phyloP scores from a whole-genome alignment of 2,329 filamentous ascomycete species.

The Pyrenochaeta sp. region DNA sequence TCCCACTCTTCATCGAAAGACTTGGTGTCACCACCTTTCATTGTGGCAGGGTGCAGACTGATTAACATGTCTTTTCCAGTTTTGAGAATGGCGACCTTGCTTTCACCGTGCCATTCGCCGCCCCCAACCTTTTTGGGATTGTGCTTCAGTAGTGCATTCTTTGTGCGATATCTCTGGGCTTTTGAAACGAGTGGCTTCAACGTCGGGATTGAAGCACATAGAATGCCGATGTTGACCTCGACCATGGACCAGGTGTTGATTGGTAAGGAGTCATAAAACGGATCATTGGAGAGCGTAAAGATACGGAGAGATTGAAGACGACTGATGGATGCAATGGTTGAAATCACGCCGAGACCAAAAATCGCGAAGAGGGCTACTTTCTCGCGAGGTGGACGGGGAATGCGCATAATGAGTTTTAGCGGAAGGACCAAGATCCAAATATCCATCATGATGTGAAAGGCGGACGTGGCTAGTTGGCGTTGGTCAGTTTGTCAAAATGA shows the following conservation, averaged over 20 bases:
- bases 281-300: conserved; percentile 54
- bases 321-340: conserved; percentile 85
- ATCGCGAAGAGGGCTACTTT: conserved; percentile 85
- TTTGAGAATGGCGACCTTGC: conserved; percentile 11
- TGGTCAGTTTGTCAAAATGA: conserved; percentile 1
- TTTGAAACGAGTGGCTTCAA: conserved; percentile 73
- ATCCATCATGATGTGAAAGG: conserved; percentile 89
- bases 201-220: conserved; percentile 86
- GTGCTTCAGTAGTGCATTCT: conserved; percentile 14
- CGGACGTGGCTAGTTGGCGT: conserved; percentile 55
- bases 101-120: conserved; percentile 4
- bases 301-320: conserved; percentile 50
- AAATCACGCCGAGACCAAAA: conserved; percentile 84
- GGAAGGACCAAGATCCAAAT: conserved; percentile 84
- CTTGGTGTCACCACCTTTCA: conserved; percentile 7
- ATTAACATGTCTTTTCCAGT: conserved; percentile 22
- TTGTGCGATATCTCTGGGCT: conserved; percentile 26
- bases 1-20: conserved; percentile 15
- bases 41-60: conserved; percentile 11
- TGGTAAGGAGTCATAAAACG: conserved; percentile 74
- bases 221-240: conserved; percentile 89
- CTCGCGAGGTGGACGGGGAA: conserved; percentile 81
- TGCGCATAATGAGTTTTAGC: conserved; percentile 82
- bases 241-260: conserved; percentile 91
- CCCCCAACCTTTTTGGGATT: background rate